These are phyloP conservation scores for Aspergillus flavus DNA, from an alignment of 2,329 filamentous ascomycete genomes.

Conservation along the genomic window DNA sequence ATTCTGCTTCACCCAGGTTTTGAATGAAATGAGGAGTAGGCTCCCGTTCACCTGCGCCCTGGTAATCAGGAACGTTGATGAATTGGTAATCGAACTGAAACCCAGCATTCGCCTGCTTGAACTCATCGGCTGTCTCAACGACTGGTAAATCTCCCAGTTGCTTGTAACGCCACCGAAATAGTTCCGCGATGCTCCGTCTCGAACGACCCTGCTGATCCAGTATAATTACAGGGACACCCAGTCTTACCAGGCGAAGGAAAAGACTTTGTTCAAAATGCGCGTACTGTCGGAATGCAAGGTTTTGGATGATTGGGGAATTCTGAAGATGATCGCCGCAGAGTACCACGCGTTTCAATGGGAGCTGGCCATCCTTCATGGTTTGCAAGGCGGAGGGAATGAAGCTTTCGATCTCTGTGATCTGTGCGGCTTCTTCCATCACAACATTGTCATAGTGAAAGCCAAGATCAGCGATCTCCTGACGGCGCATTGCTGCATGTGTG, in stretches of 20 bases:
- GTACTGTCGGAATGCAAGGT: conserved; percentile 89
- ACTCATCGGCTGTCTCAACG: conserved; percentile 70
- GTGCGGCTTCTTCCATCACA: conserved; percentile 96
- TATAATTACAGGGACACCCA: conserved; percentile 87
- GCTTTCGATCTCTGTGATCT: conserved; percentile 96
- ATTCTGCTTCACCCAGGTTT: conserved; percentile 95
- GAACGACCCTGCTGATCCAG: conserved; percentile 94
- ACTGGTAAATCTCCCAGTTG: conserved; percentile 76
- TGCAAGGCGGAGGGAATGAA: conserved; percentile 96
- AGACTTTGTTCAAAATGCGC: conserved; percentile 95
- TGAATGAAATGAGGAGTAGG: conserved; percentile 94
- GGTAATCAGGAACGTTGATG: conserved; percentile 92
- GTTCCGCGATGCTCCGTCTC: conserved; percentile 78
- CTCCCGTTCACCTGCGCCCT: conserved; percentile 83
- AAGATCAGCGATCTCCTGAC: conserved; percentile 85
- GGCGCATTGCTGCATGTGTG: conserved; percentile 92
- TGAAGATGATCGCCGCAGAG: conserved; percentile 95
- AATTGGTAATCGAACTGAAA: conserved; percentile 96
- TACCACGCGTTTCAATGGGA: conserved; percentile 82
- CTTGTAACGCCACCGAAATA: conserved; percentile 93
- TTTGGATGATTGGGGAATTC: conserved; percentile 95
- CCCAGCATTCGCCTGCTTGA: conserved; percentile 80
- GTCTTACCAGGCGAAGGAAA: conserved; percentile 84
- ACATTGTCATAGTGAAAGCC: conserved; percentile 98
- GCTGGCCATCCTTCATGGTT: conserved; percentile 70